Evolutionary conservation across 192 early-diverging fungal species (phyloP), one percentile per base, ranked within the genome.

Genomic region (Podila clonocystis): DNA sequence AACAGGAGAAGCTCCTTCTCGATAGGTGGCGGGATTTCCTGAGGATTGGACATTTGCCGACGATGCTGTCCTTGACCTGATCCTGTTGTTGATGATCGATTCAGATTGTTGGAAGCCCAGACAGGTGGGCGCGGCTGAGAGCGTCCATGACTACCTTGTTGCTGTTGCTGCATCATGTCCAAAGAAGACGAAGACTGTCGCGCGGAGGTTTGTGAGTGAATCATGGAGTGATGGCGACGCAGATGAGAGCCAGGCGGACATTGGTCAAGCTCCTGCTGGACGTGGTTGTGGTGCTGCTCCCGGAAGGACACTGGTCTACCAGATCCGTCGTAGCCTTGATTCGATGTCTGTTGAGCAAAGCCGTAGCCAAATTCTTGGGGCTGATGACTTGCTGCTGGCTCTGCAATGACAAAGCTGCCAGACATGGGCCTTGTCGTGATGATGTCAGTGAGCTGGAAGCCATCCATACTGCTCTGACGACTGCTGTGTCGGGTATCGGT

Each of bases 381-480:
- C 19, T 20, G 9, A 30, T 49, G 29, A 6, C 20, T 30, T 6
- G 67, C 15, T 2, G n/a, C 67, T 58, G 50, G 52, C 4, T 59
- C 50, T 1, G 50, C 2, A 26, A 31, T 73, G 15, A 49, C 12
- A 22, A 50, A 36, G 17, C 74, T 65, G 59, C 70, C 77, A 22
- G 77, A 73, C 70, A 80, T 61, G 26, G 77, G 77, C 45, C 77
- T 58, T 0, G 77, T 80, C 9, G 77, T 80, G 22, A 73, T 68
- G 15, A 80, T 36, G 22, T 80, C 77, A 1, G 70, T n/a, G 1
- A 80, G 62, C 30, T 80, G 77, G 38, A 68, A 80, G 22, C 70
- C 71, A 61, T 80, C 77, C 31, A 68, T 70, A 41, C 77, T 80
- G 20, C 52, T 34, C 34, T 80, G 70, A 33, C 67, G 67, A 29